phyloP scores from a whole-genome alignment of 2,329 filamentous ascomycete genomes.

The Drechslera avenae region DNA sequence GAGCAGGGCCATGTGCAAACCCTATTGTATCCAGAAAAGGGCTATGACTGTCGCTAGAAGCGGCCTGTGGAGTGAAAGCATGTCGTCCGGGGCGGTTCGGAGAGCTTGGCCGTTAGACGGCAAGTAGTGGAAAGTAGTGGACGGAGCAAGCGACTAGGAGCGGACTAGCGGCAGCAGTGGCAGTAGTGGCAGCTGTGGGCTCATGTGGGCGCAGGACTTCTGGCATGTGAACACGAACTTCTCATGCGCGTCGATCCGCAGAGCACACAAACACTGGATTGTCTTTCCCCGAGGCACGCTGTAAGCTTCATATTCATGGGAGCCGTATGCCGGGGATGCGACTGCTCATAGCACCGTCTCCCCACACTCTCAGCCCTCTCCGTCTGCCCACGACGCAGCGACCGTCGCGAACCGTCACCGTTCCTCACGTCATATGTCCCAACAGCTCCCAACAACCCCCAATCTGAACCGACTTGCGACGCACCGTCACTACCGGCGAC shows the following conservation, averaged over 20 bases:
- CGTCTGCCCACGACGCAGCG: not conserved
- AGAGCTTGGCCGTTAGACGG: constrained; percentile 1
- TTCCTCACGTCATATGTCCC: constrained; percentile 22
- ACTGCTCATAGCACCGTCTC: constrained; percentile 18
- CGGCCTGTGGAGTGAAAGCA: not conserved
- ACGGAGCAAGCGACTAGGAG: no score
- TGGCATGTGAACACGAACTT: constrained; percentile 12
- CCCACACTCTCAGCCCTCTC: constrained; percentile 1
- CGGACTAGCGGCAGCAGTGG: no score
- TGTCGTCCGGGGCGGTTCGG: not conserved
- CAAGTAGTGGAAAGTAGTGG: constrained; percentile 1
- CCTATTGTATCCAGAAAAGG: no score
- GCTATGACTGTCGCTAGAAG: no score
- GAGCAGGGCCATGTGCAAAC: no score
- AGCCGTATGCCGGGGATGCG: constrained; percentile 18
- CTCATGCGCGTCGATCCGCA: constrained; percentile 1
- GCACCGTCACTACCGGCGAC: not conserved
- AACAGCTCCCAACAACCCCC: constrained; percentile 15
- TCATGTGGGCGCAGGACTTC: constrained; percentile 1
- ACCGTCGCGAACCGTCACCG: constrained; percentile 7
- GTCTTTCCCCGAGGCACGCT: not conserved
- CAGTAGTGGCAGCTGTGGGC: not conserved
- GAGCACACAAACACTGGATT: not conserved
- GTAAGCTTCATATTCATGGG: not conserved
- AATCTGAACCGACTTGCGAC: not conserved